Base-by-base conservation (phyloP, 148 eudicot species). In the Rheum nobile region DNA sequence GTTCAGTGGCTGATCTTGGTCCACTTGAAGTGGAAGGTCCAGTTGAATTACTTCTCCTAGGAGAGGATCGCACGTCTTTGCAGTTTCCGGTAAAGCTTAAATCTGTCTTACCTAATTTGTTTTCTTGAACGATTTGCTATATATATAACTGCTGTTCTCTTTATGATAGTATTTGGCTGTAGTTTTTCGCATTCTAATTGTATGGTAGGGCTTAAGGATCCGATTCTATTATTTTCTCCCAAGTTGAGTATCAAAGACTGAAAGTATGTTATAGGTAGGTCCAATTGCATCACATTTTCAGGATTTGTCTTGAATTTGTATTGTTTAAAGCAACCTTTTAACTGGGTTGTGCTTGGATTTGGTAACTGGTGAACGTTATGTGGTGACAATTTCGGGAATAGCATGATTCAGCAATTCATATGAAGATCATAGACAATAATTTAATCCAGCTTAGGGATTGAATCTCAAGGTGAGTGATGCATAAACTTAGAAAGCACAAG, bases 11-110 rank as follows among this genome's bases (percentile, higher is more conserved):
- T 1, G 80, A 81, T 71, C 74, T 86, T 43, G 82, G 76, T 46
- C 43, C 73, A 17, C 71, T 88, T 38, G 73, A 35, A 61, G 67
- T 86, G 13, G 67, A 79, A 75, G 92, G 92, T 24, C 92, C 92
- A 65, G 72, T 80, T 28, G 89, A 86, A 44, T 76, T 88, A 52
- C 61, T 50, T 26, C 79, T 76, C 42, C 42, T 59, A n/a, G 83
- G 84, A 59, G 78, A 77, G 11, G 78, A 84, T 83, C 67, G 75
- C 63, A 52, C 86, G 17, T 80, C 85, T 14, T 74, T 88, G 9
- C 73, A 44, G 19, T 78, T 88, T 76, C 92, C 88, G 78, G 92
- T 88, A 86, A 41, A 75, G 5, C 55, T 65, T 39, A 13, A 63
- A 63, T 13, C 8, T 3, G 16, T 24, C 31, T 28, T 28, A 10